Base-by-base conservation (phyloP, 176 grass and related monocot species). In the Dactylis glomerata region DNA sequence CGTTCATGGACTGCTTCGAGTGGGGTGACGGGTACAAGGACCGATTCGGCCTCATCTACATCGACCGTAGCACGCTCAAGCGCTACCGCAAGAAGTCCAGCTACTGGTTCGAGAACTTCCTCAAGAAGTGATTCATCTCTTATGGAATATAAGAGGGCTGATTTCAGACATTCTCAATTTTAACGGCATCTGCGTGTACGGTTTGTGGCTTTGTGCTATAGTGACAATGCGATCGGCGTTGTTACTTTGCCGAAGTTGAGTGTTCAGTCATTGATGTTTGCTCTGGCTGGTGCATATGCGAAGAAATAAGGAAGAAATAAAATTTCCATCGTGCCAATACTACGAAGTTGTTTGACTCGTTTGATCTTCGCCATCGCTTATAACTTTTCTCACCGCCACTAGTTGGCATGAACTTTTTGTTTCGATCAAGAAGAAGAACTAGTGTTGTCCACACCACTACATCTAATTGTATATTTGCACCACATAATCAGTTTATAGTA, bases 1-100 rank as follows among this genome's bases (percentile, higher is more conserved):
- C 82, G 1, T 88, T 94, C 36, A 87, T 94, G 82, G 94, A 97
- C 85, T 81, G 84, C 83, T 96, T 89, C 57, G 91, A 96, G 86
- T 96, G 91, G 89, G 86, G 73, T 0, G 86, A 86, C 5, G 94
- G 94, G 0, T 97, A 79, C 87, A 87, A 84, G 0, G 78, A 77
- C 23, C 91, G 85, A 2, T 97, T 94, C 51, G 94, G 94, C 4
- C 61, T 97, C 83, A 73, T 90, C 78, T 97, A 58, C 37, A 40
- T 94, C 5, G 91, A 94, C 74, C 91, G 66, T 28, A 54, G 61
- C 51, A 79, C 73, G 49, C 87, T 97, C 50, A 86, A 80, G 92
- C 85, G 92, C 22, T 85, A 94, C 69, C 92, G 85, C 15, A 97
- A 97, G 89, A 23, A 69, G 12, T 97, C 94, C 58, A 91, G 79